These are phyloP conservation scores for Adansonia gregorii DNA, from an alignment of 441 rosid species.

Conservation along the genomic window DNA sequence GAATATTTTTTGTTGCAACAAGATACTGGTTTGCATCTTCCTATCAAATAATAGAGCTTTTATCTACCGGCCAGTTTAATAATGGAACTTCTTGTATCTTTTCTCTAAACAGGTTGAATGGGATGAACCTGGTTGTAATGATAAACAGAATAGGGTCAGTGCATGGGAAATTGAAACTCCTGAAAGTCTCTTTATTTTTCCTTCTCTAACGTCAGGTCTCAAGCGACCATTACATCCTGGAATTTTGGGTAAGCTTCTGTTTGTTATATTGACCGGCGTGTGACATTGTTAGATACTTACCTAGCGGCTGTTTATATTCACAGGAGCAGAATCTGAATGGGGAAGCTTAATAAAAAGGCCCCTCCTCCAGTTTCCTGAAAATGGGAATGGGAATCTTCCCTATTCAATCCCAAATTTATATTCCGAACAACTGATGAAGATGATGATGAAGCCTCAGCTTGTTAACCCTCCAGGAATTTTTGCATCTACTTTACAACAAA, in stretches of 20 bases:
- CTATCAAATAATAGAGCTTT: background rate
- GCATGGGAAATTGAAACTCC: constrained; percentile 98
- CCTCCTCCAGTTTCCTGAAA: constrained; percentile 61
- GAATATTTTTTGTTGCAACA: background rate
- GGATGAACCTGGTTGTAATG: constrained; percentile 97
- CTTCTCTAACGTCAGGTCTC: constrained; percentile 88
- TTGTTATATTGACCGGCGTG: background rate
- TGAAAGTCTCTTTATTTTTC: constrained; percentile 96
- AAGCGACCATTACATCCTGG: constrained; percentile 81
- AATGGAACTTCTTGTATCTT: background rate
- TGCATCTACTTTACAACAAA: constrained; percentile 44
- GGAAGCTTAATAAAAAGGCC: constrained; percentile 80
- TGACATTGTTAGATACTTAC: constrained; percentile 5
- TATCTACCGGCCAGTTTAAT: background rate
- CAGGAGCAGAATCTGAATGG: constrained; percentile 86
- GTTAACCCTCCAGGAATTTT: constrained; percentile 38
- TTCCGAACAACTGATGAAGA: constrained; percentile 69
- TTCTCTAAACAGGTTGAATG: constrained; percentile 72
- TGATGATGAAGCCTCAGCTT: constrained; percentile 73
- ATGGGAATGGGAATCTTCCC: constrained; percentile 52
- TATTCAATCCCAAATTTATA: constrained; percentile 49
- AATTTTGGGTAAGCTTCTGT: constrained; percentile 53
- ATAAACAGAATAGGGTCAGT: constrained; percentile 89
- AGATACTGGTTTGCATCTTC: no score
- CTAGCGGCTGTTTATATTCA: background rate